phyloP scores from a whole-genome alignment of 1,284 basidiomycete species.

The Vanrija sp. region DNA sequence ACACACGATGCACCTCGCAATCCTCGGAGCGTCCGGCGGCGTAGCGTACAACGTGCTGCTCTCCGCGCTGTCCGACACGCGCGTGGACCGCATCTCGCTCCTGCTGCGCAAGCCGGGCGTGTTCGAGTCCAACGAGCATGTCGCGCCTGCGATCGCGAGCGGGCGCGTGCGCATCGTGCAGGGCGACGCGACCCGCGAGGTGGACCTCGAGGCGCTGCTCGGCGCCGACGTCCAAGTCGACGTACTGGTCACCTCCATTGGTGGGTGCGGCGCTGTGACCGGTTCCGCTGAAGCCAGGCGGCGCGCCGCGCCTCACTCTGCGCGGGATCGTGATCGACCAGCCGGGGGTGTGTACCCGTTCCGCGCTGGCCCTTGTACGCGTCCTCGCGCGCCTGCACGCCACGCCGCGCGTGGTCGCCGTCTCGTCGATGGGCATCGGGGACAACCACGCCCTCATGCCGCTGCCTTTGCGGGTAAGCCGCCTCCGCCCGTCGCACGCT shows the following conservation, averaged over 20 bases:
- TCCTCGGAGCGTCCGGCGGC: constrained; percentile 26
- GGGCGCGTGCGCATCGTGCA: constrained; percentile 18
- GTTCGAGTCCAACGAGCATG: constrained; percentile 14
- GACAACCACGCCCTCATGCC: constrained; percentile 25
- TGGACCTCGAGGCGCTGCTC: constrained; percentile 23
- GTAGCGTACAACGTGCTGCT: constrained; percentile 17
- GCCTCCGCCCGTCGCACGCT: background rate
- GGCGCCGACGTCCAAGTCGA: constrained; percentile 13
- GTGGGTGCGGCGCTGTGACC: constrained; percentile 12
- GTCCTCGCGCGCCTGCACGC: constrained; percentile 8
- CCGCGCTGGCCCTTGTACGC: constrained; percentile 14
- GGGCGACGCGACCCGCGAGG: constrained; percentile 27
- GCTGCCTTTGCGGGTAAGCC: constrained; percentile 20
- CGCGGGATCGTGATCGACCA: constrained; percentile 20
- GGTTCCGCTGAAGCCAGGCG: constrained; percentile 11
- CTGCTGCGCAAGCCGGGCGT: constrained; percentile 23
- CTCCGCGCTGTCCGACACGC: constrained; percentile 1
- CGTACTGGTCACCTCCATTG: constrained; percentile 24
- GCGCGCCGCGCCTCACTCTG: constrained; percentile 11
- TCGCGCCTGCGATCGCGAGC: constrained; percentile 9
- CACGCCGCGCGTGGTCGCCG: constrained; percentile 21
- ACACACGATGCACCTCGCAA: constrained; percentile 13
- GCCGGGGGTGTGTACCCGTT: constrained; percentile 22
- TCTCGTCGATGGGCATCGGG: constrained; percentile 33
- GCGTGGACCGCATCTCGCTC: constrained; percentile 2